A percentile compares a stretch with the other conserved stretches of the same genome.
phyloP scores from a whole-genome alignment of 1,284 basidiomycete species.

The Pseudozyma hubeiensis region DNA sequence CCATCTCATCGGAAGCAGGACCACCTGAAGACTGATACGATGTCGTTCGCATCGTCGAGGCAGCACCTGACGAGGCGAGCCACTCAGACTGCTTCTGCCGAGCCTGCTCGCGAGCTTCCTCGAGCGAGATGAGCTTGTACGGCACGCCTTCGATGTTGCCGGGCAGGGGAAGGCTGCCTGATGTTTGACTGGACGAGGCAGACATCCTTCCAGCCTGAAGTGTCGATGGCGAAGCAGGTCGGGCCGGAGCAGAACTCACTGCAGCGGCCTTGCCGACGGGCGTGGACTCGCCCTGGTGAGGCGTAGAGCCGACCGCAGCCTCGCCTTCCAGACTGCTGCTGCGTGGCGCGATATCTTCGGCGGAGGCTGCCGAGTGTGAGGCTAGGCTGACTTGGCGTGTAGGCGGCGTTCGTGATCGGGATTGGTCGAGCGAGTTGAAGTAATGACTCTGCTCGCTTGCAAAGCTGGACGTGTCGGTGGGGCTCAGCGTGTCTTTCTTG shows the following conservation, averaged over 20 bases:
- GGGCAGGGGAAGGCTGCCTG: conserved; percentile 38
- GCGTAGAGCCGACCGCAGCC: neutral
- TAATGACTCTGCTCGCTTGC: conserved; percentile 15
- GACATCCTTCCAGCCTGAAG: conserved; percentile 17
- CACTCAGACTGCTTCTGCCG: conserved; percentile 49
- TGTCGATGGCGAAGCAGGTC: conserved; percentile 8
- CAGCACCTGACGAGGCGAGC: conserved; percentile 30
- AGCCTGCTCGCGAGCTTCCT: conserved; percentile 54
- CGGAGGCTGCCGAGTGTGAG: conserved; percentile 3
- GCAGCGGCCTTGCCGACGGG: conserved; percentile 21
- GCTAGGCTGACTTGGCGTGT: conserved; percentile 19
- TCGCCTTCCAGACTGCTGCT: conserved; percentile 30
- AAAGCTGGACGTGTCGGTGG: conserved; percentile 16
- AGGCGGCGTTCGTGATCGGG: conserved; percentile 26
- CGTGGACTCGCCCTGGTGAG: conserved; percentile 28
- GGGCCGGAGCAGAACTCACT: conserved; percentile 5
- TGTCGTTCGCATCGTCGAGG: conserved; percentile 13
- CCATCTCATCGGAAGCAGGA: conserved; percentile 19
- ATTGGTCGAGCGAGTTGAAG: conserved; percentile 16
- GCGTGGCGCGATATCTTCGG: conserved; percentile 11
- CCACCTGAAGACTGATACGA: conserved; percentile 17
- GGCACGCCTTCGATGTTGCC: conserved; percentile 55
- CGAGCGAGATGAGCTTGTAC: conserved; percentile 63
- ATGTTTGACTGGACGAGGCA: conserved; percentile 29
- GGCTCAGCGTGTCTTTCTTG: conserved; percentile 30